Evolutionary conservation across 805 yeast species (phyloP), one percentile per base, ranked within the genome.

Genomic region (Barnettozyma californica): DNA sequence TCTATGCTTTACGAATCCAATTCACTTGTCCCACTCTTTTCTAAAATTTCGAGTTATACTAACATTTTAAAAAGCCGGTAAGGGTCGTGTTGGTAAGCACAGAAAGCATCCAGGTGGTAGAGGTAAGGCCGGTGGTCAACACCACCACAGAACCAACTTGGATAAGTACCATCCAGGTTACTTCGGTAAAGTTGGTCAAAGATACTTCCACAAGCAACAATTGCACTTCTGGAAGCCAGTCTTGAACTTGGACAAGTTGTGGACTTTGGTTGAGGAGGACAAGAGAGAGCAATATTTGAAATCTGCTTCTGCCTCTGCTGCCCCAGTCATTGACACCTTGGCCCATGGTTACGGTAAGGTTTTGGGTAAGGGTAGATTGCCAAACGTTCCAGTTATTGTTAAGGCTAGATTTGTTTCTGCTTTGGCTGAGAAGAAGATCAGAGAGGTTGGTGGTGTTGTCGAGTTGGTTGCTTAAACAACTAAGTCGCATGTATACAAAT

Each of bases 41-140:
- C 14, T 29, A 5, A 29, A 41, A 27, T 21, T 20, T 23, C 16
- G 25, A 25, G n/a, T 21, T 11, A 46, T 62, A 63, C 66, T 62
- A 63, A 62, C 64, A 26, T 45, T 41, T 50, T 23, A 41, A 65
- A n/a, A 68, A 87, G 98, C 98, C 95, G 99, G 99, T 88, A 84
- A 92, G 77, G 99, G 99, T 87, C 95, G 99, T 84, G 80, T 94
- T 78, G 99, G 99, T 80, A 94, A 94, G 87, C 99, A 94, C 95
- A 91, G 99, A 90, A 94, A 94, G 96, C 94, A 87, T 70, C 97
- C 99, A 64, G 99, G 99, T 94, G 99, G 99, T 81, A 91, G 98
- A 81, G 99, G 99, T 94, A 92, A 80, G 91, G 99, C 99, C 75
- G 99, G 99, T 92, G 99, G 99, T 89, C 92, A 82, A 80, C 98